Conservation (phyloP, 257 asterid species). For the Solanum piurae region DNA sequence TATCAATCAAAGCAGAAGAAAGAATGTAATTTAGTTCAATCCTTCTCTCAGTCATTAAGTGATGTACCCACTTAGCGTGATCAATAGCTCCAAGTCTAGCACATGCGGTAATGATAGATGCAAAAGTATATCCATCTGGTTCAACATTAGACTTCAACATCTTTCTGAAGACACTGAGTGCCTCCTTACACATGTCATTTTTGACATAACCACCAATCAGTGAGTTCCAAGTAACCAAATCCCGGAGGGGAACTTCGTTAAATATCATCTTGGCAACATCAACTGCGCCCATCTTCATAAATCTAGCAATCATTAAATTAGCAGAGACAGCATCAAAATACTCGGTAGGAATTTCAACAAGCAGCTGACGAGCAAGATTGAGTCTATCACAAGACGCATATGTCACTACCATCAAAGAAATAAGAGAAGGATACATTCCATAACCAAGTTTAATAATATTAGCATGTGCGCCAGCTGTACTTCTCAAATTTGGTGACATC, state of each 20-base stretch:
- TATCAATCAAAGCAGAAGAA: slow-evolving; percentile 65
- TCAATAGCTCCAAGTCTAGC: slow-evolving; percentile 59
- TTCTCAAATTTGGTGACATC: slow-evolving; percentile 17
- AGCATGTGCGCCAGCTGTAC: slow-evolving; percentile 33
- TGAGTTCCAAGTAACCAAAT: slow-evolving; percentile 77
- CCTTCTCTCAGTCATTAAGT: slow-evolving; percentile 41
- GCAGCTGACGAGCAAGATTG: slow-evolving; percentile 35
- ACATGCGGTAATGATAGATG: slow-evolving; percentile 57
- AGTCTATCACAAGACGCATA: slow-evolving; percentile 33
- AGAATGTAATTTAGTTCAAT: slow-evolving; percentile 47
- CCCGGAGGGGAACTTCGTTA: slow-evolving; percentile 29
- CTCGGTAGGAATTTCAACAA: slow-evolving; percentile 16
- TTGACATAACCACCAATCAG: slow-evolving; percentile 56
- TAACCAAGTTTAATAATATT: slow-evolving; percentile 46
- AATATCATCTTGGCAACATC: slow-evolving; percentile 48
- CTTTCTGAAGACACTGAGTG: slow-evolving; percentile 38
- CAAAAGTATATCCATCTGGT: slow-evolving; percentile 62
- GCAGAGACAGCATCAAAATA: slow-evolving; percentile 26
- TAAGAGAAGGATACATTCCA: slow-evolving; percentile 22
- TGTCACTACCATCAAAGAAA: slow-evolving; percentile 30
- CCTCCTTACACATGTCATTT: slow-evolving; percentile 36
- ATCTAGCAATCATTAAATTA: slow-evolving; percentile 43
- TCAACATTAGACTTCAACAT: slow-evolving; percentile 37
- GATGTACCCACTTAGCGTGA: slow-evolving; percentile 67
- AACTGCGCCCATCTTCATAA: slow-evolving; percentile 44